A percentile compares a stretch with the other conserved stretches of the same genome.
Conservation (phyloP, 31 red algal genomes). For the Endocladia muricata region DNA sequence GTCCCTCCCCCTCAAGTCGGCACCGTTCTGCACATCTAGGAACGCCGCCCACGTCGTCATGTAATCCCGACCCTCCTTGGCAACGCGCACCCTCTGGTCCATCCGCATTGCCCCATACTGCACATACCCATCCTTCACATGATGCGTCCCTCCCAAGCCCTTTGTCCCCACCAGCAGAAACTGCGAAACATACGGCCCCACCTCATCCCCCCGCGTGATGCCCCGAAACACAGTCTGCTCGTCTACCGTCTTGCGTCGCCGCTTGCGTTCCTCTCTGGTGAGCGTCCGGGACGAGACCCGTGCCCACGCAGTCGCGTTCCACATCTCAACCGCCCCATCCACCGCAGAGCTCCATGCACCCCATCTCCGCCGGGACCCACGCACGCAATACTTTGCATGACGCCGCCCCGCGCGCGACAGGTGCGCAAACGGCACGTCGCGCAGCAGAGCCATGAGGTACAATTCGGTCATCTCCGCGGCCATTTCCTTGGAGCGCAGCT, state of each 20-base stretch:
- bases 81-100: constrained; percentile 33
- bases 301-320: not conserved
- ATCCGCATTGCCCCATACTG: constrained; percentile 18
- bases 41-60: constrained; percentile 37
- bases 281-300: not conserved
- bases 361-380: too few species aligned
- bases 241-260: not conserved
- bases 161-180: constrained; percentile 28
- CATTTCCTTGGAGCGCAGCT: constrained; percentile 1
- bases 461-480: constrained; percentile 37
- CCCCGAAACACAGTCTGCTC: constrained; percentile 19
- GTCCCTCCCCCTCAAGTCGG: not conserved
- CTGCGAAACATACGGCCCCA: constrained; percentile 59
- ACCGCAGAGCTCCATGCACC: too few species aligned
- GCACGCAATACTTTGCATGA: constrained; percentile 1
- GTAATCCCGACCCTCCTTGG: constrained; percentile 5
- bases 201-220: constrained; percentile 4
- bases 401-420: not conserved
- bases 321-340: too few species aligned
- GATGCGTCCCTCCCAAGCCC: not conserved
- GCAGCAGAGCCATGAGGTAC: constrained; percentile 21
- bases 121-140: constrained; percentile 1
- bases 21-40: constrained; percentile 33
- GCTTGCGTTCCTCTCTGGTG: not conserved
- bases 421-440: constrained; percentile 12